A percentile compares a stretch with the other conserved stretches of the same genome.
These are phyloP conservation scores for Quercus phellos DNA, from an alignment of 331 rosid genomes.

Conservation along the genomic window DNA sequence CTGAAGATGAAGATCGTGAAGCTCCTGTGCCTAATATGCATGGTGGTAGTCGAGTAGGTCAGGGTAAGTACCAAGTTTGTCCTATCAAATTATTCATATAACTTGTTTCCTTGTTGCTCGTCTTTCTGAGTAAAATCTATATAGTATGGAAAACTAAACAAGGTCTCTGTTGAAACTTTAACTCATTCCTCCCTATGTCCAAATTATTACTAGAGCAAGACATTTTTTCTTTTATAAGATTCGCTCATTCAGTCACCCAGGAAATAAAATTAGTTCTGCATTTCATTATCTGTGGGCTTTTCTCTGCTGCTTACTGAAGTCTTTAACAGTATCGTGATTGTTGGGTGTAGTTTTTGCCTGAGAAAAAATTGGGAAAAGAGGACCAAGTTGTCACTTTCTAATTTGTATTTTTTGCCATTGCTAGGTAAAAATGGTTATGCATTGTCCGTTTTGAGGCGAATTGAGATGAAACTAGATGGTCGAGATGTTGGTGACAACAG, in stretches of 20 bases:
- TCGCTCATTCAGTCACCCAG: neutral
- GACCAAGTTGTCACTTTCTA: conserved; percentile 16
- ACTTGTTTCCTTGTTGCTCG: neutral
- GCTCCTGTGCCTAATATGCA: conserved; percentile 37
- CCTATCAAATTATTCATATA: neutral
- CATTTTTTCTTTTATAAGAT: neutral
- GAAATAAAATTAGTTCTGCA: neutral
- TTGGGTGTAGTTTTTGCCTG: conserved; percentile 1
- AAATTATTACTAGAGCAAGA: neutral
- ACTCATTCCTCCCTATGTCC: neutral
- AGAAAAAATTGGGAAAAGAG: conserved; percentile 10
- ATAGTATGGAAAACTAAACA: neutral
- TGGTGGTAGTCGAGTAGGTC: conserved; percentile 52
- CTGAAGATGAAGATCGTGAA: conserved; percentile 49
- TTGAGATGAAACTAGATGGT: conserved; percentile 90
- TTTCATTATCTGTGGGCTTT: neutral
- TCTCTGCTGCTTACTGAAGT: neutral
- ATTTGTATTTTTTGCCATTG: conserved; percentile 18
- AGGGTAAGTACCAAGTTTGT: conserved; percentile 42
- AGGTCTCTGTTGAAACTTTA: neutral
- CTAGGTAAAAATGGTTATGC: conserved; percentile 87
- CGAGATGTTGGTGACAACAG: conserved; percentile 71
- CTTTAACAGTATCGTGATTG: conserved; percentile 2
- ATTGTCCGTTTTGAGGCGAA: conserved; percentile 66
- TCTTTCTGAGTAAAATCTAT: conserved; percentile 2